These are phyloP conservation scores for Macrolepiota dolichaula DNA, from an alignment of 768 basidiomycete species.

Conservation along the genomic window DNA sequence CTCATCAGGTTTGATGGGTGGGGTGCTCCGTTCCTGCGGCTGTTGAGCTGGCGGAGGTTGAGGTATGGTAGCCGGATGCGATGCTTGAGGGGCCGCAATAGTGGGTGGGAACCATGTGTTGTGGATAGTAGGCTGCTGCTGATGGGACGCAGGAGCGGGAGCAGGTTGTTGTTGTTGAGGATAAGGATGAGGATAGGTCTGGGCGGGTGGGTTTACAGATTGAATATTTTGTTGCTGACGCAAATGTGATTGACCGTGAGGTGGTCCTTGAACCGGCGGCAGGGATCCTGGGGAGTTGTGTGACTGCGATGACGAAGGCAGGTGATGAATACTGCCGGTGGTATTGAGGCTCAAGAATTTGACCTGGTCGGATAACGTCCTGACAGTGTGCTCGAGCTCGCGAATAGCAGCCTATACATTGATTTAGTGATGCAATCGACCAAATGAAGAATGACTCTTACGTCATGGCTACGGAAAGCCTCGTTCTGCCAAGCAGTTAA, in stretches of 20 bases:
- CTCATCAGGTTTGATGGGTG: slow-evolving; percentile 62
- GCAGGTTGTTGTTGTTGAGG: slow-evolving; percentile 34
- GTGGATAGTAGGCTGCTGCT: slow-evolving; percentile 35
- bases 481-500: slow-evolving; percentile 81
- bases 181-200: slow-evolving; percentile 14
- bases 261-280: slow-evolving; percentile 30
- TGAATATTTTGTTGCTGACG: slow-evolving; percentile 38
- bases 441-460: slow-evolving; percentile 27
- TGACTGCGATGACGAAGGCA: slow-evolving; percentile 40
- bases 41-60: slow-evolving; percentile 38
- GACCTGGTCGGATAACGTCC: slow-evolving; percentile 75
- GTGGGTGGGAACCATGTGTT: slow-evolving; percentile 60
- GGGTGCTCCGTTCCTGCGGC: slow-evolving; percentile 41
- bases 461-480: slow-evolving; percentile 75
- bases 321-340: slow-evolving; percentile 23
- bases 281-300: slow-evolving; percentile 39
- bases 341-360: slow-evolving; percentile 70
- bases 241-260: slow-evolving; percentile 33
- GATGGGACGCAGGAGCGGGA: slow-evolving; percentile 30
- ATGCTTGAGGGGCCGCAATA: slow-evolving; percentile 80
- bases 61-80: slow-evolving; percentile 72
- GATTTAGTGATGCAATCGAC: neutral
- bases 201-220: slow-evolving; percentile 26
- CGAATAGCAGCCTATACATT: slow-evolving; percentile 60
- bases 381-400: slow-evolving; percentile 77